Conservation (phyloP, 179 eudicot genomes). For the Vitellaria paradoxa region DNA sequence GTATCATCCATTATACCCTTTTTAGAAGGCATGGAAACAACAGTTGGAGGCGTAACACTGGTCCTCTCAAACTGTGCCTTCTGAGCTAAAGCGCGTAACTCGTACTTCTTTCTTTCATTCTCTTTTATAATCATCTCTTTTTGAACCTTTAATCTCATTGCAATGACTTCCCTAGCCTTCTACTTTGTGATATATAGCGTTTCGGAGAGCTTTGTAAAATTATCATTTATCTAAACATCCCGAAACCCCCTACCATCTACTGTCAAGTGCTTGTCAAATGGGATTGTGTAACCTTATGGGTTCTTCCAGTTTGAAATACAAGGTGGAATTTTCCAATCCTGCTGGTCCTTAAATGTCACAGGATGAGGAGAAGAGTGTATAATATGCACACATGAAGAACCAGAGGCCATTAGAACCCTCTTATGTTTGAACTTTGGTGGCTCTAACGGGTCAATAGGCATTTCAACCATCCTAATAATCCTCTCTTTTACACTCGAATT, state of each 20-base stretch:
- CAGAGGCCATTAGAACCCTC: constrained; percentile 81
- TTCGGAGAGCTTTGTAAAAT: constrained; percentile 83
- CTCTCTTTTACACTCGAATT: constrained; percentile 92
- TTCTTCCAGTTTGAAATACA: constrained; percentile 96
- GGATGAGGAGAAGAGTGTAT: constrained; percentile 93
- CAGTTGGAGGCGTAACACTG: constrained; percentile 48
- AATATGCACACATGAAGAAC: constrained; percentile 76
- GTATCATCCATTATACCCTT: constrained; percentile 35
- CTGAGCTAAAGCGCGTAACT: constrained; percentile 68
- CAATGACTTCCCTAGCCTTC: constrained; percentile 86
- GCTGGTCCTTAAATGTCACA: constrained; percentile 86
- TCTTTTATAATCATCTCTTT: constrained; percentile 91
- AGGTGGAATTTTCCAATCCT: constrained; percentile 92
- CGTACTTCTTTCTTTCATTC: constrained; percentile 68
- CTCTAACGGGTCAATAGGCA: constrained; percentile 89
- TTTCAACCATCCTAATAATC: constrained; percentile 82
- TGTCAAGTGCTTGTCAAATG: constrained; percentile 78
- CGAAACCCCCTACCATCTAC: constrained; percentile 93
- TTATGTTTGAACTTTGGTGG: constrained; percentile 91
- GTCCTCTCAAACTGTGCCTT: constrained; percentile 82
- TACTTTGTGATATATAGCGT: constrained; percentile 76
- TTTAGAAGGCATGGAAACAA: constrained; percentile 41
- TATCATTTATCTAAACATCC: constrained; percentile 83
- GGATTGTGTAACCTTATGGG: constrained; percentile 88
- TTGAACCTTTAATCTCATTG: constrained; percentile 82